phyloP scores from a whole-genome alignment of 257 asterid genomes.

The Dorcoceras hygrometricum region DNA sequence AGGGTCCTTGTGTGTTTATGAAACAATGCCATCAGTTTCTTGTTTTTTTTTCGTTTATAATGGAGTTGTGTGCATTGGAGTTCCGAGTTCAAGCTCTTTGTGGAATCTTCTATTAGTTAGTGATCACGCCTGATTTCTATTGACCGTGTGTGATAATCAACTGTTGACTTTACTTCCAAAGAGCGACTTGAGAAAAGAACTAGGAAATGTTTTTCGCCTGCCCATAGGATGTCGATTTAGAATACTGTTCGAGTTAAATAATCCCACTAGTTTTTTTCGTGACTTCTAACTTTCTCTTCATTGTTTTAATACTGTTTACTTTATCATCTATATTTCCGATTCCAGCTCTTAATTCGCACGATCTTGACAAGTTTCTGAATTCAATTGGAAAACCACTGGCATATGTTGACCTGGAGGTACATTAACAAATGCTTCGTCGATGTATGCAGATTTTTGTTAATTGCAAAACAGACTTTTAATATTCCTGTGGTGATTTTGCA shows the following conservation, averaged over 20 bases:
- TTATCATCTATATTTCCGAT: conserved; percentile 21
- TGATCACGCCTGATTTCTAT: neutral
- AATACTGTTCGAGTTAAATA: neutral
- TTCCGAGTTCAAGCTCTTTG: neutral
- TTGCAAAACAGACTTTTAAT: conserved; percentile 15
- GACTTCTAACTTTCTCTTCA: conserved; percentile 2
- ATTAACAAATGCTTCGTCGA: conserved; percentile 16
- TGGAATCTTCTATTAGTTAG: neutral
- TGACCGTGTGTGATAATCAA: neutral
- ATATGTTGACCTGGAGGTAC: conserved; percentile 94
- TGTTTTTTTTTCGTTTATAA: neutral
- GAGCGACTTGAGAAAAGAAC: neutral
- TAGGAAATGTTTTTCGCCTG: neutral
- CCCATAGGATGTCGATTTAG: neutral
- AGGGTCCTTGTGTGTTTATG: neutral
- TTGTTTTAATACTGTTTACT: conserved; percentile 17
- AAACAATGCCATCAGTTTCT: neutral
- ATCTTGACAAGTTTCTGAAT: conserved; percentile 75
- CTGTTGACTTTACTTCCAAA: neutral
- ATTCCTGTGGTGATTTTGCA: conserved; percentile 26
- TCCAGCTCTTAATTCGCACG: conserved; percentile 65
- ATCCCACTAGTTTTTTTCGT: neutral
- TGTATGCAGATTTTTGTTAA: conserved; percentile 6
- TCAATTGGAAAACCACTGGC: conserved; percentile 67
- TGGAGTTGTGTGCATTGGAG: neutral